These are phyloP conservation scores for Arthrobotrys sinensis DNA, from an alignment of 2,329 filamentous ascomycete species.

Conservation along the genomic window DNA sequence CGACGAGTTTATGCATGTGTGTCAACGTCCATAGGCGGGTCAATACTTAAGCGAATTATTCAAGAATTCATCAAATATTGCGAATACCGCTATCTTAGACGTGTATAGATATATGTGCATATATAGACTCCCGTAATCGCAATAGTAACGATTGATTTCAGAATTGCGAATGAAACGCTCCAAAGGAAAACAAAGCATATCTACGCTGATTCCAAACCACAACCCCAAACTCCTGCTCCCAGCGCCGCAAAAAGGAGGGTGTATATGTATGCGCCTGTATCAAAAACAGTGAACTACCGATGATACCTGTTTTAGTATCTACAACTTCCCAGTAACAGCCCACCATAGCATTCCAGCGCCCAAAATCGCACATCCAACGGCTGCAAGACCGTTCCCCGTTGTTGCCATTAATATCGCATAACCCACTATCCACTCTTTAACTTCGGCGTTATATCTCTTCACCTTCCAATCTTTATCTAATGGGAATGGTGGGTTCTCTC, in stretches of 20 bases:
- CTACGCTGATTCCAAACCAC: background rate
- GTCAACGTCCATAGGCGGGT: too few relatives aligned
- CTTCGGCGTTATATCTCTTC: constrained; percentile 31
- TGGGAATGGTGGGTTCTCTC: constrained; percentile 35
- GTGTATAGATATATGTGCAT: too few relatives aligned
- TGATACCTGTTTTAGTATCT: background rate
- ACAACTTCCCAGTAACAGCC: constrained; percentile 24
- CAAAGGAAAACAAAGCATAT: background rate
- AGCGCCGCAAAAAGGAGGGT: background rate
- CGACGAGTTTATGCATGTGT: too few relatives aligned
- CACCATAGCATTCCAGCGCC: constrained; percentile 47
- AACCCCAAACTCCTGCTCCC: background rate
- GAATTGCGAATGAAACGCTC: background rate
- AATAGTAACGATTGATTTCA: too few relatives aligned
- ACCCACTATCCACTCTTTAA: constrained; percentile 36
- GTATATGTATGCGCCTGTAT: background rate
- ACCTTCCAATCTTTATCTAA: constrained; percentile 40
- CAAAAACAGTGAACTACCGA: background rate
- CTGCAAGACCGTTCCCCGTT: constrained; percentile 29
- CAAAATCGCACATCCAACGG: constrained; percentile 41
- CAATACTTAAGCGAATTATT: too few relatives aligned
- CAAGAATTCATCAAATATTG: too few relatives aligned
- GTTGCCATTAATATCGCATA: constrained; percentile 51
- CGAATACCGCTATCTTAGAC: too few relatives aligned
- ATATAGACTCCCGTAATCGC: background rate